Percentiles rank a stretch among this genome's conserved stretches.
Evolutionary conservation across 129 eudicot species (phyloP).

Genomic region (Sambucus nigra): DNA sequence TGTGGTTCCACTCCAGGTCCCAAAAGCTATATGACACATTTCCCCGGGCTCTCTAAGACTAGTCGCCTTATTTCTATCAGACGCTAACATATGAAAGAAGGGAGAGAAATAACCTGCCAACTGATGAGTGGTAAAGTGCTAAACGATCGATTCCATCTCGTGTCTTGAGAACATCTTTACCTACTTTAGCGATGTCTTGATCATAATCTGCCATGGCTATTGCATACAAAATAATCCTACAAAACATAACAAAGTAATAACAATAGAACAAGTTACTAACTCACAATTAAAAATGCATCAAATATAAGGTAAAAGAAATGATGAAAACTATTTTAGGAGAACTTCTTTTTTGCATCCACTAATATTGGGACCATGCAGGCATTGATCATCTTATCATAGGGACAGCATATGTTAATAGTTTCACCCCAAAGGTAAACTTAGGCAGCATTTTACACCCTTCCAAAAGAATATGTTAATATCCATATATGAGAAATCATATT

Average conservation of each 20-base stretch:
- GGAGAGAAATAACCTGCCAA: slow-evolving; percentile 53
- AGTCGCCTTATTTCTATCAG: too few relatives aligned
- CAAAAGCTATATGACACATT: too few relatives aligned
- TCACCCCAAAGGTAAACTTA: not conserved
- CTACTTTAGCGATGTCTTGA: slow-evolving; percentile 47
- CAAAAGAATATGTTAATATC: not conserved
- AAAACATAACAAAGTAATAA: slow-evolving; percentile 11
- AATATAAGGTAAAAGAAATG: too few relatives aligned
- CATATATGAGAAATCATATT: not conserved
- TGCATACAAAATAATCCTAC: slow-evolving; percentile 88
- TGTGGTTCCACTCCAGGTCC: too few relatives aligned
- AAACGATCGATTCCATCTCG: slow-evolving; percentile 65
- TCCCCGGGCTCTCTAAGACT: too few relatives aligned
- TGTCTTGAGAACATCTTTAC: slow-evolving; percentile 59
- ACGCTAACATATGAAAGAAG: slow-evolving; percentile 5
- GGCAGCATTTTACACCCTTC: not conserved
- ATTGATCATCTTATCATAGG: too few relatives aligned
- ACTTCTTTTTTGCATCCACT: too few relatives aligned
- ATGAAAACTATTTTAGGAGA: too few relatives aligned
- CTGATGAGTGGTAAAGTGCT: slow-evolving; percentile 79
- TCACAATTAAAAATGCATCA: not conserved
- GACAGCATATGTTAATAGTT: too few relatives aligned
- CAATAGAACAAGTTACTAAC: not conserved
- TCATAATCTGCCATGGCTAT: slow-evolving; percentile 81
- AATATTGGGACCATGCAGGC: not conserved